These are phyloP conservation scores for Arctium lappa DNA, from an alignment of 129 eudicot species.

Conservation along the genomic window DNA sequence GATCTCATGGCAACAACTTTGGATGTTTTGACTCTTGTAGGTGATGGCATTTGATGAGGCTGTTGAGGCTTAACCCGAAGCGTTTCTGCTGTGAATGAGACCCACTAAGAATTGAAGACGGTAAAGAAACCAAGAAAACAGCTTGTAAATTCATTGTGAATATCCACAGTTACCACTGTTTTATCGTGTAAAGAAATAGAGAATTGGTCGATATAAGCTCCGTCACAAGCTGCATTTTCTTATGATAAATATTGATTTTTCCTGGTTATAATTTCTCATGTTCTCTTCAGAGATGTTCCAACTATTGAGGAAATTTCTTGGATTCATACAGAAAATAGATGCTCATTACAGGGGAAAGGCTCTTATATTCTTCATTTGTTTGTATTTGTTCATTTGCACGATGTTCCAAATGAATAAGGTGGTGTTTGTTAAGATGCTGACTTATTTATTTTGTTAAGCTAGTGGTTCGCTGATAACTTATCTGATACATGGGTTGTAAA, in stretches of 20 bases:
- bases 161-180: conserved; percentile 31
- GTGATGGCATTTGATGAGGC: conserved; percentile 92
- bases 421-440: background rate
- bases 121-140: conserved; percentile 20
- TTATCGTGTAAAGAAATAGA: conserved; percentile 25
- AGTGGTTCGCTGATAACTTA: background rate
- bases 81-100: conserved; percentile 33
- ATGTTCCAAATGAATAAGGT: background rate
- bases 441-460: background rate
- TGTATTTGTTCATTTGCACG: background rate
- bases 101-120: conserved; percentile 14
- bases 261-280: background rate
- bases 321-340: conserved; percentile 1
- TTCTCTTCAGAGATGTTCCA: conserved; percentile 5
- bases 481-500: too few relatives aligned
- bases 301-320: conserved; percentile 3
- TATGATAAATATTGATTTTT: conserved; percentile 8
- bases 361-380: background rate
- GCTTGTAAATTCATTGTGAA: conserved; percentile 64
- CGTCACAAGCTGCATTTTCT: conserved; percentile 25
- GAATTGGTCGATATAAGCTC: conserved; percentile 19
- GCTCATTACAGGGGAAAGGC: conserved; percentile 1
- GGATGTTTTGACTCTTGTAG: conserved; percentile 38
- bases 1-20: background rate
- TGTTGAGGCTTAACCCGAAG: conserved; percentile 37